phyloP scores from a whole-genome alignment of 371 early-diverging fungal species.

The Rhizopus delemar region DNA sequence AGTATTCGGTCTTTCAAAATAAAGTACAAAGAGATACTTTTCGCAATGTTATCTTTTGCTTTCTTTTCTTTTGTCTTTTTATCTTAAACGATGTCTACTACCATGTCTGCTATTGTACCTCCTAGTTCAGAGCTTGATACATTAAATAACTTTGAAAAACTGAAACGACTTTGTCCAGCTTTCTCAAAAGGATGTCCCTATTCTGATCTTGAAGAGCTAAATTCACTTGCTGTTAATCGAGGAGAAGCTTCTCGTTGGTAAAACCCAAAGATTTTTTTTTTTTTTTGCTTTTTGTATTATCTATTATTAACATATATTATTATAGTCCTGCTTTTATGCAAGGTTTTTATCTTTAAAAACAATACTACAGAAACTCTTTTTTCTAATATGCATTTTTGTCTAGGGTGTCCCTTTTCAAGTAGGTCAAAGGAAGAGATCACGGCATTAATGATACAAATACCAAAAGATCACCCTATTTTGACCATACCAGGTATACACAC shows the following conservation, averaged over 20 bases:
- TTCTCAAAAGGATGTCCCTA: conserved; percentile 54
- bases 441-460: conserved; percentile 34
- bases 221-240: conserved; percentile 32
- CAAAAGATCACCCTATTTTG: conserved; percentile 44
- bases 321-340: conserved; percentile 50
- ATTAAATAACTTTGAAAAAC: conserved; percentile 35
- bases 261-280: background rate
- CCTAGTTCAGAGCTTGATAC: conserved; percentile 47
- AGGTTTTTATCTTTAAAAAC: conserved; percentile 24
- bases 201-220: conserved; percentile 39
- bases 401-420: conserved; percentile 49
- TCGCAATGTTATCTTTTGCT: background rate
- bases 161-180: conserved; percentile 51
- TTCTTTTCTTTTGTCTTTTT: background rate
- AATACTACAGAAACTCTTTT: background rate
- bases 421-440: conserved; percentile 41
- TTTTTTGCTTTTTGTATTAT: background rate
- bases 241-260: conserved; percentile 51
- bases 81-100: background rate
- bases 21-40: background rate
- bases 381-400: background rate
- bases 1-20: conserved; percentile 30
- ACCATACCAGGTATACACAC: conserved; percentile 35
- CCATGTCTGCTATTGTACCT: conserved; percentile 17
- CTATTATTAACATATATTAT: background rate